These are phyloP conservation scores for Trypanosoma congolense DNA, from an alignment of 208 protist genomes.

Conservation along the genomic window DNA sequence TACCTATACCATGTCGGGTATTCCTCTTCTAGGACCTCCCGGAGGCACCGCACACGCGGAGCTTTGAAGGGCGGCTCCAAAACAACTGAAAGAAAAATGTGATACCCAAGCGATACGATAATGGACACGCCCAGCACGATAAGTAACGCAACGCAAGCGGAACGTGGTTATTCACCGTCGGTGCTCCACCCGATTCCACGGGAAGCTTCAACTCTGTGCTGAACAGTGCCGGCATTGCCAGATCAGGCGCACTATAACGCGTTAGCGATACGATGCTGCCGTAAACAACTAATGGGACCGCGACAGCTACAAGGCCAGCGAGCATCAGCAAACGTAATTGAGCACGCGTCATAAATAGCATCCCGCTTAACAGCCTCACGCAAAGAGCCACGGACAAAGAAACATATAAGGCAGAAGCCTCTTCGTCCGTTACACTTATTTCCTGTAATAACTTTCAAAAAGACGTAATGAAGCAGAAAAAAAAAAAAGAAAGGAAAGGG, in stretches of 20 bases:
- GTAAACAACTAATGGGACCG: constrained; percentile 72
- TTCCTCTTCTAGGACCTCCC: constrained; percentile 67
- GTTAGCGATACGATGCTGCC: constrained; percentile 62
- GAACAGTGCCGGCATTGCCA: constrained; percentile 12
- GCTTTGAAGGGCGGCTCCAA: constrained; percentile 52
- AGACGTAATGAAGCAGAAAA: no score
- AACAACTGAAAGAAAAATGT: constrained; percentile 30
- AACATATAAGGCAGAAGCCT: no score
- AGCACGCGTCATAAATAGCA: constrained; percentile 46
- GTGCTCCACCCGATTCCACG: constrained; percentile 16
- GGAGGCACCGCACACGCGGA: constrained; percentile 67
- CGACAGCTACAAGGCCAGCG: constrained; percentile 38
- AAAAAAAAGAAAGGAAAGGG: no score
- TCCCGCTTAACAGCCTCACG: constrained; percentile 40
- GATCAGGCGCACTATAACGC: not conserved
- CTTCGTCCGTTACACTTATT: no score
- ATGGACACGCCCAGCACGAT: constrained; percentile 35
- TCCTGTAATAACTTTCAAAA: no score
- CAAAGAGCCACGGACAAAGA: no score
- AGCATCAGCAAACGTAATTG: constrained; percentile 35
- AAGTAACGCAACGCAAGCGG: constrained; percentile 58
- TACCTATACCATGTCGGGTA: constrained; percentile 78
- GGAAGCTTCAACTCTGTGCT: constrained; percentile 49
- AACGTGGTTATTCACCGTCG: constrained; percentile 60
- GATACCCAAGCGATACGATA: constrained; percentile 36